Percentiles rank a stretch among this genome's conserved stretches.
phyloP scores from a whole-genome alignment of 1,284 basidiomycete genomes.

The Cryptococcus sp. region DNA sequence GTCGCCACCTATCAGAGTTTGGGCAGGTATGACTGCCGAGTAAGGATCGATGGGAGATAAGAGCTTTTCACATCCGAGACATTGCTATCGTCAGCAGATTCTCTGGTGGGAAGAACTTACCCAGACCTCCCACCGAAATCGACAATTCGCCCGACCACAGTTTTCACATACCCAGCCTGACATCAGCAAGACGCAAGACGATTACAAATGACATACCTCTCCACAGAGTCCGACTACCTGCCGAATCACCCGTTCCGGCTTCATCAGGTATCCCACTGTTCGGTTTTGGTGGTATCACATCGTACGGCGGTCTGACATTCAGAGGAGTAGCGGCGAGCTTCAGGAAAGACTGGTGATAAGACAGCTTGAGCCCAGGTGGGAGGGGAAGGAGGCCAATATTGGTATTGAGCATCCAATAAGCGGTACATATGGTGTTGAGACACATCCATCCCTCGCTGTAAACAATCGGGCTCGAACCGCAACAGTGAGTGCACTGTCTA shows the following conservation, averaged over 20 bases:
- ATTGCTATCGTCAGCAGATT: constrained; percentile 16
- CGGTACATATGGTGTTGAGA: constrained; percentile 20
- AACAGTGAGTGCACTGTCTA: constrained; percentile 17
- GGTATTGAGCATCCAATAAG: constrained; percentile 35
- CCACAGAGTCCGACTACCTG: constrained; percentile 23
- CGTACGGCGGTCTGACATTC: constrained; percentile 18
- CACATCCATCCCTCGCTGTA: constrained; percentile 38
- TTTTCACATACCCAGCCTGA: constrained; percentile 36
- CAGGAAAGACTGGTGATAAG: constrained; percentile 23
- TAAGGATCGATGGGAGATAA: constrained; percentile 8
- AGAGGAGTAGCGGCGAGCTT: constrained; percentile 7
- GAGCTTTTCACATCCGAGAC: constrained; percentile 13
- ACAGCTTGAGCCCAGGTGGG: constrained; percentile 25
- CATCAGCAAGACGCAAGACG: neutral
- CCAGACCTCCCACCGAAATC: constrained; percentile 40
- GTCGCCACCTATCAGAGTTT: neutral
- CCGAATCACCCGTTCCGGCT: constrained; percentile 2
- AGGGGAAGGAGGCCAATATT: constrained; percentile 22
- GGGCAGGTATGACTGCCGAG: neutral
- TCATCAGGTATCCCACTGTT: constrained; percentile 3
- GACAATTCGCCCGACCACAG: constrained; percentile 41
- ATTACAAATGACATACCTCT: constrained; percentile 16
- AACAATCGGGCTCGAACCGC: constrained; percentile 11
- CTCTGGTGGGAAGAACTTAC: constrained; percentile 9
- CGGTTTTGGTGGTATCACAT: constrained; percentile 22